Evolutionary conservation across 768 basidiomycete species (phyloP).

Genomic region (Pleurotus cornucopiae): DNA sequence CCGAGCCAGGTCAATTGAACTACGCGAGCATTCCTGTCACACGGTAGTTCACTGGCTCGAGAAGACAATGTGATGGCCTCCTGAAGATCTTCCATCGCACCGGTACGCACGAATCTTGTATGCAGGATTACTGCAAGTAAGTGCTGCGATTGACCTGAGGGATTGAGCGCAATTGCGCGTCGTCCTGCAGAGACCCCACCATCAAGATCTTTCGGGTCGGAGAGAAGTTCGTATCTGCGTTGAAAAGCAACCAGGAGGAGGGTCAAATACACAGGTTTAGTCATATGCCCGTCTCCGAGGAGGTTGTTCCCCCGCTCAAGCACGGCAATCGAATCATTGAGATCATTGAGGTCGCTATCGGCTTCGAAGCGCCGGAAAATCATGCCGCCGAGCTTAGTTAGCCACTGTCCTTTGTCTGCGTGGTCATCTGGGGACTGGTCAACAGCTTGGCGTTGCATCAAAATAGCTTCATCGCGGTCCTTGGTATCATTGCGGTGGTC

Average conservation of each 20-base stretch:
- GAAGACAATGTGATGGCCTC: neutral
- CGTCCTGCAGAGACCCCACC: neutral
- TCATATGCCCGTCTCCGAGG: neutral
- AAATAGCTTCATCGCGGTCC: neutral
- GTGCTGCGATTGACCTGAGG: neutral
- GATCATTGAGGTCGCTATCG: neutral
- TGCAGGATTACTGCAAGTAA: neutral
- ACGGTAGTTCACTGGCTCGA: neutral
- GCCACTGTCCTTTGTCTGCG: neutral
- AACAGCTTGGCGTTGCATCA: neutral
- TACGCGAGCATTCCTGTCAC: neutral
- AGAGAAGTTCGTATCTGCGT: neutral
- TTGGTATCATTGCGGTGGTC: neutral
- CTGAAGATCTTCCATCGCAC: neutral
- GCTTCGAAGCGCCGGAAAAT: neutral
- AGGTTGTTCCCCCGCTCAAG: neutral
- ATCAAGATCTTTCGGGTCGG: neutral
- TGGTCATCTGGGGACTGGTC: neutral
- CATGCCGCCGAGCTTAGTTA: neutral
- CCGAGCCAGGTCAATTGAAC: neutral
- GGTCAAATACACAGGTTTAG: neutral
- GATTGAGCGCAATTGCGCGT: neutral
- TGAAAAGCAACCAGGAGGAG: neutral
- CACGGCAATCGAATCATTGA: neutral
- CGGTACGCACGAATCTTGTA: conserved; percentile 1